These are phyloP conservation scores for Magnusiomyces paraingens DNA, from an alignment of 1,139 yeast genomes.

Conservation along the genomic window DNA sequence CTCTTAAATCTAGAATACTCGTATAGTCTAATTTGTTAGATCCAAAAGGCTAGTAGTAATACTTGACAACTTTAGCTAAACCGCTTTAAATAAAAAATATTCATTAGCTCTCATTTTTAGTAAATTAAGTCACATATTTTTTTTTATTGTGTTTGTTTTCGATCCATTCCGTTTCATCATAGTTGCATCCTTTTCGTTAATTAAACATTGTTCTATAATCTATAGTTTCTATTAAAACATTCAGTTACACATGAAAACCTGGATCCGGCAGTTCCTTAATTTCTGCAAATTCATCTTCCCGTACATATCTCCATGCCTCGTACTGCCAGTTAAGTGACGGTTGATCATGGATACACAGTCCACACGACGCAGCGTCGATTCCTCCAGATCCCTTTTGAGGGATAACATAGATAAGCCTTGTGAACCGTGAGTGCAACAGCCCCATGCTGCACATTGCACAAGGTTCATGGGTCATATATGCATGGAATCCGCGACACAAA, in stretches of 20 bases:
- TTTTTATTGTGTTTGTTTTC: too few relatives aligned
- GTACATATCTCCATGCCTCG: constrained; percentile 67
- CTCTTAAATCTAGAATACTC: too few relatives aligned
- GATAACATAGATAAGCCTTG: constrained; percentile 56
- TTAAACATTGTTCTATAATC: neutral
- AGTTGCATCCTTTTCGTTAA: too few relatives aligned
- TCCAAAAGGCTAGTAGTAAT: too few relatives aligned
- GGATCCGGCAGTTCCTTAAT: neutral
- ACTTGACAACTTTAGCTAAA: too few relatives aligned
- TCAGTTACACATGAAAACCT: neutral
- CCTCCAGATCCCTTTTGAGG: constrained; percentile 47
- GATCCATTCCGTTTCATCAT: too few relatives aligned
- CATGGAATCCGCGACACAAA: constrained; percentile 68
- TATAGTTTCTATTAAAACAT: neutral
- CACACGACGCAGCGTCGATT: constrained; percentile 48
- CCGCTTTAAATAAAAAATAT: too few relatives aligned
- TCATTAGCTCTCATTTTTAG: too few relatives aligned
- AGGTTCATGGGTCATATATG: constrained; percentile 91
- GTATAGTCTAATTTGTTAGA: too few relatives aligned
- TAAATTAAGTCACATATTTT: too few relatives aligned
- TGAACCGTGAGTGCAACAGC: constrained; percentile 78
- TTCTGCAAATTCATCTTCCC: constrained; percentile 22
- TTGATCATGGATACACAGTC: constrained; percentile 69
- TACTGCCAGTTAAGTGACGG: constrained; percentile 71
- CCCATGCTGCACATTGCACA: constrained; percentile 98